Evolutionary conservation across 1,284 basidiomycete species (phyloP).

Genomic region (Caloboletus firmus): DNA sequence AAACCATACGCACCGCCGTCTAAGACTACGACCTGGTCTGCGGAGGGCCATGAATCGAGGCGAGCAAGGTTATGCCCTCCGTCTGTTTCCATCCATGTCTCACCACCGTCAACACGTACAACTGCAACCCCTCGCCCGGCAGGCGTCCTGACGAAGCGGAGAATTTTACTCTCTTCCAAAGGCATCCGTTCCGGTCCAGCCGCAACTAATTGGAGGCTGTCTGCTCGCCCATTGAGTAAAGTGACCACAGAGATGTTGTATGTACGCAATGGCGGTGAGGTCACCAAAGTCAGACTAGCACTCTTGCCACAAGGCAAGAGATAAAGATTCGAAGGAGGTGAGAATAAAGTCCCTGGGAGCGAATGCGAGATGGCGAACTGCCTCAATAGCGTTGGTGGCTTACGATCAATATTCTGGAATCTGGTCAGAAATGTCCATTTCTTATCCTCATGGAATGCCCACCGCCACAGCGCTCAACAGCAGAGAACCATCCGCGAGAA

Average conservation of each 20-base stretch:
- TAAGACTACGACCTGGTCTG: slow-evolving; percentile 66
- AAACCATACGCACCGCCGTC: slow-evolving; percentile 48
- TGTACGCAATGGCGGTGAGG: slow-evolving; percentile 58
- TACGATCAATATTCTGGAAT: slow-evolving; percentile 79
- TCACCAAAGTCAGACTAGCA: slow-evolving; percentile 54
- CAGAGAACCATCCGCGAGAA: slow-evolving; percentile 69
- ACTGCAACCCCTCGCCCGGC: slow-evolving; percentile 72
- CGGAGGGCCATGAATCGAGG: slow-evolving; percentile 48
- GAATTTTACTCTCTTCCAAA: slow-evolving; percentile 52
- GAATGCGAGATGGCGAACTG: slow-evolving; percentile 72
- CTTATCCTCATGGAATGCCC: slow-evolving; percentile 30
- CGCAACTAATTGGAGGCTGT: slow-evolving; percentile 48
- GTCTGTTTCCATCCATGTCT: slow-evolving; percentile 58
- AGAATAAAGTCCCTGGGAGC: slow-evolving; percentile 47
- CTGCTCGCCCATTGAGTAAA: slow-evolving; percentile 59
- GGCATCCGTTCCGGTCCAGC: slow-evolving; percentile 40
- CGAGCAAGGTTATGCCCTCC: slow-evolving; percentile 46
- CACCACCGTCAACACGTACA: slow-evolving; percentile 56
- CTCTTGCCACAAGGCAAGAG: slow-evolving; percentile 50
- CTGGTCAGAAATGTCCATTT: slow-evolving; percentile 12
- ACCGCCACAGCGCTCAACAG: slow-evolving; percentile 75
- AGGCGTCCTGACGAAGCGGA: slow-evolving; percentile 69
- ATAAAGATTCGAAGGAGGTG: slow-evolving; percentile 51
- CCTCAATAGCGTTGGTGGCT: slow-evolving; percentile 82
- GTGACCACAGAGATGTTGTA: slow-evolving; percentile 54